phyloP scores from a whole-genome alignment of 164 flowering plant genomes.

The Amborella trichopoda region DNA sequence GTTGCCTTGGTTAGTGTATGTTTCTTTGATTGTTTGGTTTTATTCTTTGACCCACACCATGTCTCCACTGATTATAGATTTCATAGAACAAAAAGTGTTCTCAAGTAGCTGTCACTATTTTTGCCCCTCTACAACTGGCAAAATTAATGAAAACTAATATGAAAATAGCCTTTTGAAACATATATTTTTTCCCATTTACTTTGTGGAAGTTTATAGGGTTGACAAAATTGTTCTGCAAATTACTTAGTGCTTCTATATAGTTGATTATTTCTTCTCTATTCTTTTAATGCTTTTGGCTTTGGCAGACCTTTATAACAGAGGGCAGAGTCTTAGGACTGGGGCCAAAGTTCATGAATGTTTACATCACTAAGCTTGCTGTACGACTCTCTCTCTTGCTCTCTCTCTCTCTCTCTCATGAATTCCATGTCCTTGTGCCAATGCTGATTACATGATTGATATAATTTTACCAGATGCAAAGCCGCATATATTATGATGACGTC shows the following conservation, averaged over 20 bases:
- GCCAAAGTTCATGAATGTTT: slow-evolving; percentile 87
- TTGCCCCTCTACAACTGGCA: too few relatives aligned
- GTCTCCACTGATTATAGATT: too few relatives aligned
- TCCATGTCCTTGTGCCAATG: background rate
- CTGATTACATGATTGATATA: background rate
- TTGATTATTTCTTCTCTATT: background rate
- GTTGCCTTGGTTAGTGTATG: too few relatives aligned
- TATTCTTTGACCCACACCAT: too few relatives aligned
- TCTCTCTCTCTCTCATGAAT: background rate
- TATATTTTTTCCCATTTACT: background rate
- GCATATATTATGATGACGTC: slow-evolving; percentile 85
- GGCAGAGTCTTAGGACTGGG: slow-evolving; percentile 89
- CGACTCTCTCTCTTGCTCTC: background rate
- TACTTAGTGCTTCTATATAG: background rate
- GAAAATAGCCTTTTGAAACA: background rate
- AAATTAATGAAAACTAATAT: background rate
- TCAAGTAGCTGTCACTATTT: too few relatives aligned
- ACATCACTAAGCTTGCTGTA: slow-evolving; percentile 65
- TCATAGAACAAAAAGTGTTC: too few relatives aligned
- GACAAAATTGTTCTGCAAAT: background rate
- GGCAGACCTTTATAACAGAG: slow-evolving; percentile 60
- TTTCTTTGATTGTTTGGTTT: too few relatives aligned
- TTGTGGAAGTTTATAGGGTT: background rate
- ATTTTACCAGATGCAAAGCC: slow-evolving; percentile 67
- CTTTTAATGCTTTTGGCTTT: background rate